Base-by-base conservation (phyloP, 2,329 filamentous ascomycete species). In the Alternaria ethzedia region DNA sequence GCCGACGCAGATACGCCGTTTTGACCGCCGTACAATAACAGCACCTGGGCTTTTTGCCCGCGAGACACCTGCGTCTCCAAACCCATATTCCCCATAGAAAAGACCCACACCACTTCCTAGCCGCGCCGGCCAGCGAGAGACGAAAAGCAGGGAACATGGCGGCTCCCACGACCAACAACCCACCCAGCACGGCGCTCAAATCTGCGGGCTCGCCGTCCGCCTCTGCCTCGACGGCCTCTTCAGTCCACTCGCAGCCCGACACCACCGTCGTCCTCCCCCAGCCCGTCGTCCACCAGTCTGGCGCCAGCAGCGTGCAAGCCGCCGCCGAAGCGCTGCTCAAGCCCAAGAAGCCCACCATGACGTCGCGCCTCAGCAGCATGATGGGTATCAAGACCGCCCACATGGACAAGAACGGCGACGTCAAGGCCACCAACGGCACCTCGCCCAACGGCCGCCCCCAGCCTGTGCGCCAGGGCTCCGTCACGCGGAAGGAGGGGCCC, bases 311-410 rank as follows among this genome's bases (percentile, higher is more conserved):
- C 65, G 66, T 73, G 30, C 69, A 72, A 51, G 68, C 70, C 32
- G 76, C 76, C 65, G 76, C 74, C 57, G 76, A 80, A 68, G 75
- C 74, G 13, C 61, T 70, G 43, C 65, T 76, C 44, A 79, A 75
- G 66, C 73, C 75, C 36, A 78, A 75, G 64, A 82, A 82, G 68
- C 80, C 80, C 26, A 81, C 78, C 57, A 82, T 82, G 79, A 75
- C 79, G 60, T 81, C 80, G 70, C 78, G 80, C 63, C 76, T 82
- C 60, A 81, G 78, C 63, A 79, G 78, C 71, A 80, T 82, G 71
- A 78, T 82, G 61, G 78, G 70, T 59, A 74, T 75, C 44, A 77
- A 79, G 36, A 65, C 73, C 7, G 67, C 67, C 17, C 54, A 71
- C 54, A 43, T 52, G 8, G 76, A 79, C 52, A 72, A 67, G 54